Conservation (phyloP, 495 filamentous ascomycete genomes). For the Neurospora sp. region DNA sequence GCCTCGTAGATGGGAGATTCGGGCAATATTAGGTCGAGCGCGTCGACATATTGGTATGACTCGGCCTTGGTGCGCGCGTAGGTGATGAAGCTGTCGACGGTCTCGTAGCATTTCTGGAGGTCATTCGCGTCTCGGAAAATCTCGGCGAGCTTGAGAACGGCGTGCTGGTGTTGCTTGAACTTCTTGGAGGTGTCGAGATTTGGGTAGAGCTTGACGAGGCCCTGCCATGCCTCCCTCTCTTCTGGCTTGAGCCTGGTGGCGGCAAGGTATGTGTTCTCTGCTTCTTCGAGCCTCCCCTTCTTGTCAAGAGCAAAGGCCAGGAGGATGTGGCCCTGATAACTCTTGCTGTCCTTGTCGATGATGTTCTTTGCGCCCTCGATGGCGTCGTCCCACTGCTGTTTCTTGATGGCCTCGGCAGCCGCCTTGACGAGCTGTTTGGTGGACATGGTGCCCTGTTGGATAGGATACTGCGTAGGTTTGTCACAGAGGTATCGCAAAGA, state of each 20-base stretch:
- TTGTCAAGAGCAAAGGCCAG: constrained; percentile 73
- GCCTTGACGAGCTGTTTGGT: constrained; percentile 76
- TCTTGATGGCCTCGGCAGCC: constrained; percentile 67
- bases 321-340: constrained; percentile 77
- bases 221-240: constrained; percentile 73
- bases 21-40: constrained; percentile 68
- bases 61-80: constrained; percentile 62
- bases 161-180: constrained; percentile 62
- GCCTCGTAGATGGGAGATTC: constrained; percentile 63
- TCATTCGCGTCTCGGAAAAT: constrained; percentile 61
- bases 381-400: constrained; percentile 67
- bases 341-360: constrained; percentile 60
- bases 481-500: neutral
- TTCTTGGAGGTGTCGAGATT: constrained; percentile 60
- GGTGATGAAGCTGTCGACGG: constrained; percentile 68
- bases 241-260: constrained; percentile 48
- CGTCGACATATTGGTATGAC: constrained; percentile 57
- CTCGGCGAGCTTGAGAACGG: constrained; percentile 59
- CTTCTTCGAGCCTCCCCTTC: constrained; percentile 54
- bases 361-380: constrained; percentile 54
- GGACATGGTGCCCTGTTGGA: constrained; percentile 28
- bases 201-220: constrained; percentile 67
- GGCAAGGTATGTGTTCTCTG: constrained; percentile 63
- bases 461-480: neutral
- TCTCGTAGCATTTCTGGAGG: constrained; percentile 59